Percentiles rank a stretch among this genome's conserved stretches.
Conservation (phyloP, 2,329 filamentous ascomycete genomes). For the Dactylonectria macrodidyma region DNA sequence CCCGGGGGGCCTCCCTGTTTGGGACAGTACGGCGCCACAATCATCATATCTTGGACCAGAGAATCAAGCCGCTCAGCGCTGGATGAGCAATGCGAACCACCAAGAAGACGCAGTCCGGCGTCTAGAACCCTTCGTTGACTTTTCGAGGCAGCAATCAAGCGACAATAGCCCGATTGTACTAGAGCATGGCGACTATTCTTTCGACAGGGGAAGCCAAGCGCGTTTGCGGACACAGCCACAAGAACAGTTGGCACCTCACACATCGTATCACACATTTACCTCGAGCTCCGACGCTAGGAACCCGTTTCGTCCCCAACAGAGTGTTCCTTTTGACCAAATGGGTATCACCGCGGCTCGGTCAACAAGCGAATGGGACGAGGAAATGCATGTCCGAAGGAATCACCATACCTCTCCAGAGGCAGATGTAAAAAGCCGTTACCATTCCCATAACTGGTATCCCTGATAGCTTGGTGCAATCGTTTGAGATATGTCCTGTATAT, state of each 20-base stretch:
- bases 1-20: constrained; percentile 45
- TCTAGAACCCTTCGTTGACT: constrained; percentile 12
- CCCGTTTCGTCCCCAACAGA: not conserved
- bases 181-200: constrained; percentile 9
- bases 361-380: constrained; percentile 11
- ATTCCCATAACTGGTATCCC: constrained; percentile 6
- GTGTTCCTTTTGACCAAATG: not conserved
- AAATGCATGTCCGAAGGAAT: not conserved
- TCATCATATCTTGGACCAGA: constrained; percentile 42
- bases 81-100: constrained; percentile 31
- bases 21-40: constrained; percentile 41
- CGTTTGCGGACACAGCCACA: not conserved
- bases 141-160: not conserved
- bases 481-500: not conserved
- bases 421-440: not conserved
- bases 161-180: not conserved
- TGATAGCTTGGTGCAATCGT: not conserved
- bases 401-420: not conserved
- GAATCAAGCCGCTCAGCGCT: constrained; percentile 45
- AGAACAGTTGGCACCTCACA: not conserved
- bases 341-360: not conserved
- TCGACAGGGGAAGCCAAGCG: constrained; percentile 1
- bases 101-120: constrained; percentile 15
- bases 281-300: not conserved
- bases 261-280: constrained; percentile 1